Evolutionary conservation across 2,329 filamentous ascomycete genomes (phyloP).

Genomic region (Albifimbria verrucaria): DNA sequence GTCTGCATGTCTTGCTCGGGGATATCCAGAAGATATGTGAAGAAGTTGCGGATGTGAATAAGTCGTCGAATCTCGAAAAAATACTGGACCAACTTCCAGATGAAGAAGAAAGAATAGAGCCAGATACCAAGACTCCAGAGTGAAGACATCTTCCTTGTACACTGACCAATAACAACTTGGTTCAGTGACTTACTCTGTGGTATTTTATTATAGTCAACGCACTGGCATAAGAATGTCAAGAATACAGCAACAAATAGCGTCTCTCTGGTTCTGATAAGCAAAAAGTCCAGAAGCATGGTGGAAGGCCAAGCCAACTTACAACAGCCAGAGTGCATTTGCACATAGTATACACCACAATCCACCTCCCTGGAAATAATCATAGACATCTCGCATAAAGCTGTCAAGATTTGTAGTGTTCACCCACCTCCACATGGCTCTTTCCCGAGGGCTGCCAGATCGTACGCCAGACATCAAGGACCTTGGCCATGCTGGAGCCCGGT

Average conservation of each 20-base stretch:
- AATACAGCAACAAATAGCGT: slow-evolving; percentile 80
- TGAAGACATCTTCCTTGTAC: slow-evolving; percentile 71
- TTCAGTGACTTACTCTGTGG: slow-evolving; percentile 56
- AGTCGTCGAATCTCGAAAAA: slow-evolving; percentile 71
- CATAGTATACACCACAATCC: slow-evolving; percentile 84
- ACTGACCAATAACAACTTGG: slow-evolving; percentile 65
- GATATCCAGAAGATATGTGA: slow-evolving; percentile 75
- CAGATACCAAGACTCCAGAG: slow-evolving; percentile 76
- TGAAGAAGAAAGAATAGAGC: slow-evolving; percentile 82
- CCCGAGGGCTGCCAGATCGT: slow-evolving; percentile 41
- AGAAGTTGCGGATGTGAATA: slow-evolving; percentile 80
- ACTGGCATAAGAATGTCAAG: slow-evolving; percentile 79
- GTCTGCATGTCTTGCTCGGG: slow-evolving; percentile 85
- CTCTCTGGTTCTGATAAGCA: slow-evolving; percentile 48
- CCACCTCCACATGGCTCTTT: slow-evolving; percentile 89
- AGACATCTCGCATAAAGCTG: slow-evolving; percentile 79
- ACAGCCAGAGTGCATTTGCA: slow-evolving; percentile 65
- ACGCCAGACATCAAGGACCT: slow-evolving; percentile 24
- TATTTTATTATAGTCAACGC: slow-evolving; percentile 78
- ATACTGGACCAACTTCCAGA: slow-evolving; percentile 74
- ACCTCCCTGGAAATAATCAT: slow-evolving; percentile 79
- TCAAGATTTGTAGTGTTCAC: slow-evolving; percentile 88
- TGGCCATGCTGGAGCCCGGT: slow-evolving; percentile 14
- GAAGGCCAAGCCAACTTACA: slow-evolving; percentile 48
- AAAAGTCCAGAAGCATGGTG: background rate